phyloP scores from a whole-genome alignment of 2,329 filamentous ascomycete genomes.

The Endoconidiophora laricicola region DNA sequence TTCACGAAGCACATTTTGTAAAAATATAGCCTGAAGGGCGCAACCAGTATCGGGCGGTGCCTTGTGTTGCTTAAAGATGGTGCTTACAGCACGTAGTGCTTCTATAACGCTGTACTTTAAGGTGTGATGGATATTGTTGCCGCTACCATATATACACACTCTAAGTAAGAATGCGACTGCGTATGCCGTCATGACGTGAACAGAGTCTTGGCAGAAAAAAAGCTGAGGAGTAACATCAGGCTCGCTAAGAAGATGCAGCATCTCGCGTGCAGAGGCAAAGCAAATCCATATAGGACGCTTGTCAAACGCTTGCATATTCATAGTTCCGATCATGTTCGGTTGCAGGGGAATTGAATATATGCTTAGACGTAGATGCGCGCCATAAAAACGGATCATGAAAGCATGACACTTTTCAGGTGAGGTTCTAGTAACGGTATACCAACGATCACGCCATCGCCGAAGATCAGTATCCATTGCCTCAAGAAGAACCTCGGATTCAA shows the following conservation, averaged over 20 bases:
- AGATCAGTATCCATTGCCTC: slow-evolving; percentile 16
- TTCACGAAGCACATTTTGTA: slow-evolving; percentile 13
- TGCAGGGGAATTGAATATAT: slow-evolving; percentile 23
- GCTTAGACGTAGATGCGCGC: slow-evolving; percentile 22
- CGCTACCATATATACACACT: slow-evolving; percentile 13
- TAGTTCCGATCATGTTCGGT: slow-evolving; percentile 16
- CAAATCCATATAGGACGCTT: slow-evolving; percentile 19
- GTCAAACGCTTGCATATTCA: slow-evolving; percentile 14
- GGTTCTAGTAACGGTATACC: slow-evolving; percentile 13
- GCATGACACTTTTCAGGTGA: slow-evolving; percentile 18
- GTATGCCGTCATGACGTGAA: slow-evolving; percentile 27
- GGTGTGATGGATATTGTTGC: slow-evolving; percentile 3
- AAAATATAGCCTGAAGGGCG: slow-evolving; percentile 20
- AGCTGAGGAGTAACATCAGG: slow-evolving; percentile 18
- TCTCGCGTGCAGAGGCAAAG: slow-evolving; percentile 20
- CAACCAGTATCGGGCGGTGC: slow-evolving; percentile 18
- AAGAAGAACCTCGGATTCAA: slow-evolving; percentile 16
- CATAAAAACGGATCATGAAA: slow-evolving; percentile 24
- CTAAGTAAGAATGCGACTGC: slow-evolving; percentile 25
- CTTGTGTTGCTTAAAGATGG: slow-evolving; percentile 18
- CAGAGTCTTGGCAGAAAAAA: slow-evolving; percentile 25
- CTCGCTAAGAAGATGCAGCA: slow-evolving; percentile 19
- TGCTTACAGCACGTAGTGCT: slow-evolving; percentile 13
- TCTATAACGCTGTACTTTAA: slow-evolving; percentile 13
- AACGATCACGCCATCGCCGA: slow-evolving; percentile 16